phyloP scores from a whole-genome alignment of 2,329 filamentous ascomycete species.

The Colletotrichum trifolii region DNA sequence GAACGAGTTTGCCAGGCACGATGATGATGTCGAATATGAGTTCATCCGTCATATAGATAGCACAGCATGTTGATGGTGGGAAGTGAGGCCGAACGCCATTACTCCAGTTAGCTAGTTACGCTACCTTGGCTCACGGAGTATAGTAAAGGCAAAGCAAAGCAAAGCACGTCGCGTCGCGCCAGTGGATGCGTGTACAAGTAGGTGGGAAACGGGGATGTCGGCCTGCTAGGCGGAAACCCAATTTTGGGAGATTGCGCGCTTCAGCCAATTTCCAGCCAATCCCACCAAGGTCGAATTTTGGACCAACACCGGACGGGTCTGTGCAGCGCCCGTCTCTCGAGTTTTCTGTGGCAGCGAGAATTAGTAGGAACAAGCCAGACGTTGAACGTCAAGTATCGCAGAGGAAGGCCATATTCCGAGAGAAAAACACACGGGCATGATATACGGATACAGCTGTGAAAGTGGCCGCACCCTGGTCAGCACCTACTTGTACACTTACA shows the following conservation, averaged over 20 bases:
- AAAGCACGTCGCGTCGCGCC: slow-evolving; percentile 7
- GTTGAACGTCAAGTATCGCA: background rate
- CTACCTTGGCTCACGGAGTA: too few relatives aligned
- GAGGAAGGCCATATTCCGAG: too few relatives aligned
- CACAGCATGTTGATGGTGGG: background rate
- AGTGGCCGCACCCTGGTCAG: too few relatives aligned
- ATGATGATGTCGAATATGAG: slow-evolving; percentile 22
- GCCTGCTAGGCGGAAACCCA: slow-evolving; percentile 26
- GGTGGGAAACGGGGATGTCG: slow-evolving; percentile 16
- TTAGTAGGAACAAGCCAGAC: slow-evolving; percentile 13
- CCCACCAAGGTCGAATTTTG: slow-evolving; percentile 3
- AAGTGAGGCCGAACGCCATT: too few relatives aligned
- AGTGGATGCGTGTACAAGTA: slow-evolving; percentile 11
- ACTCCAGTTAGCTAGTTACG: too few relatives aligned
- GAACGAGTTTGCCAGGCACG: slow-evolving; percentile 16
- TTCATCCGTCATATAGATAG: slow-evolving; percentile 10
- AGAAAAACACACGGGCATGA: too few relatives aligned
- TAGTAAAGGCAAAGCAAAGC: too few relatives aligned
- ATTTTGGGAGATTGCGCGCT: slow-evolving; percentile 30
- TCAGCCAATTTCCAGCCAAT: slow-evolving; percentile 32
- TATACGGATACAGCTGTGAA: too few relatives aligned
- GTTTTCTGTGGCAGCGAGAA: slow-evolving; percentile 3
- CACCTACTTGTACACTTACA: too few relatives aligned
- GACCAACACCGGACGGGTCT: slow-evolving; percentile 20
- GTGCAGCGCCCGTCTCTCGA: slow-evolving; percentile 23